These are phyloP conservation scores for Diutina catenulata DNA, from an alignment of 1,139 yeast genomes.

Conservation along the genomic window DNA sequence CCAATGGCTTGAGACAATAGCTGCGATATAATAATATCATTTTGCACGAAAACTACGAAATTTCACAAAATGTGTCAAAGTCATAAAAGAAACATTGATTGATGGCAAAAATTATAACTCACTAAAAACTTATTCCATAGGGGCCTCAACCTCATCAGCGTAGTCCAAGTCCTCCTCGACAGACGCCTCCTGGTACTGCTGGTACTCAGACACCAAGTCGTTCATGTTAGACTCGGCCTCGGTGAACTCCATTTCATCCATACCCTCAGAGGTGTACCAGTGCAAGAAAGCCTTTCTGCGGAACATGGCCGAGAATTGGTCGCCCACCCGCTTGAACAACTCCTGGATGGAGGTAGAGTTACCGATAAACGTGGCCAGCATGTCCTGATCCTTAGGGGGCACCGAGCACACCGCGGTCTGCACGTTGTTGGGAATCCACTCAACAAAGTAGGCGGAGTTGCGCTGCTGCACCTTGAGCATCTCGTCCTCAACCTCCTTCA, in stretches of 20 bases:
- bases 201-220: constrained; percentile 81
- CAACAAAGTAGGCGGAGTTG: constrained; percentile 75
- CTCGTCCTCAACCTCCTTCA: constrained; percentile 89
- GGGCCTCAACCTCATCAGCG: constrained; percentile 30
- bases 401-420: constrained; percentile 90
- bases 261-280: constrained; percentile 92
- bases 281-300: constrained; percentile 91
- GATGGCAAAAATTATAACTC: too few relatives aligned
- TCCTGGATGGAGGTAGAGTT: constrained; percentile 90
- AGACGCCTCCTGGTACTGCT: constrained; percentile 82
- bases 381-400: constrained; percentile 75
- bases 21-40: too few relatives aligned
- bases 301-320: constrained; percentile 85
- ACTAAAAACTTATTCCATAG: constrained; percentile 5
- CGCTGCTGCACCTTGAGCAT: constrained; percentile 77
- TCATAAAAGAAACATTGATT: too few relatives aligned
- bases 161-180: constrained; percentile 63
- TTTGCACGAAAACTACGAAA: too few relatives aligned
- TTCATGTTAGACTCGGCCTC: constrained; percentile 76
- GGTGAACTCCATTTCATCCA: constrained; percentile 89
- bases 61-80: too few relatives aligned
- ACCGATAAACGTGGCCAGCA: constrained; percentile 88
- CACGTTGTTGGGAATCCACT: constrained; percentile 95
- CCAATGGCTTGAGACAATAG: too few relatives aligned
- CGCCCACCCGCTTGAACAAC: constrained; percentile 80